Evolutionary conservation across 805 yeast species (phyloP).

Genomic region (Teunomyces cretensis): DNA sequence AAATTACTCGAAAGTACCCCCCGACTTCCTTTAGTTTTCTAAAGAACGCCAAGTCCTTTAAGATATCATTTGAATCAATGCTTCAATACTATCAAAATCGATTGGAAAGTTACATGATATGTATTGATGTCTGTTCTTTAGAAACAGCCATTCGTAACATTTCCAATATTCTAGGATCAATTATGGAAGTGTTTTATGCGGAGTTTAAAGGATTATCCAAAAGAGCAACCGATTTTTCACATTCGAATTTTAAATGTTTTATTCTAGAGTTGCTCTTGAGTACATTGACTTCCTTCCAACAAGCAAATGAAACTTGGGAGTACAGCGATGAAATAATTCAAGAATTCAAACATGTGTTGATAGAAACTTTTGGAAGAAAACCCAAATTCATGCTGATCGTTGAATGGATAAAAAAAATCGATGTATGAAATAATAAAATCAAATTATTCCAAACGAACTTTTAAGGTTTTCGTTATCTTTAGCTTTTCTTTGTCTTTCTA

Average conservation of each 20-base stretch:
- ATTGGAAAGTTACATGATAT: slow-evolving; percentile 19
- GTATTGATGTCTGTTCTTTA: slow-evolving; percentile 13
- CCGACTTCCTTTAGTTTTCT: slow-evolving; percentile 10
- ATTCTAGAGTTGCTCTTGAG: neutral
- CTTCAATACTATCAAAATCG: slow-evolving; percentile 21
- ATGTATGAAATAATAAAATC: slow-evolving; percentile 3
- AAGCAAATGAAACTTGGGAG: slow-evolving; percentile 1
- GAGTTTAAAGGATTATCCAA: slow-evolving; percentile 7
- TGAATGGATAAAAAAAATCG: slow-evolving; percentile 6
- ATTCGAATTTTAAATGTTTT: neutral
- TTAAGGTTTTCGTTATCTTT: slow-evolving; percentile 74
- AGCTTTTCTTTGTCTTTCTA: slow-evolving; percentile 64
- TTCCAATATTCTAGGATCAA: slow-evolving; percentile 6
- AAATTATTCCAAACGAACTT: slow-evolving; percentile 35
- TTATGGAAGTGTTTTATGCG: slow-evolving; percentile 9
- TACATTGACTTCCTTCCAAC: neutral
- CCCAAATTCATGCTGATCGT: neutral
- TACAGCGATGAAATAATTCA: slow-evolving; percentile 8
- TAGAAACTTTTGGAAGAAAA: neutral
- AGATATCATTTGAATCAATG: slow-evolving; percentile 19
- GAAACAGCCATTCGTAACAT: slow-evolving; percentile 14
- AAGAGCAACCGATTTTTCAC: slow-evolving; percentile 3
- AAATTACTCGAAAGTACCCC: slow-evolving; percentile 13
- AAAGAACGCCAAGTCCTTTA: slow-evolving; percentile 15
- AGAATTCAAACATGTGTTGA: slow-evolving; percentile 7